Conservation (phyloP, 495 filamentous ascomycete species). For the Podospora bellae-mahoneyi region DNA sequence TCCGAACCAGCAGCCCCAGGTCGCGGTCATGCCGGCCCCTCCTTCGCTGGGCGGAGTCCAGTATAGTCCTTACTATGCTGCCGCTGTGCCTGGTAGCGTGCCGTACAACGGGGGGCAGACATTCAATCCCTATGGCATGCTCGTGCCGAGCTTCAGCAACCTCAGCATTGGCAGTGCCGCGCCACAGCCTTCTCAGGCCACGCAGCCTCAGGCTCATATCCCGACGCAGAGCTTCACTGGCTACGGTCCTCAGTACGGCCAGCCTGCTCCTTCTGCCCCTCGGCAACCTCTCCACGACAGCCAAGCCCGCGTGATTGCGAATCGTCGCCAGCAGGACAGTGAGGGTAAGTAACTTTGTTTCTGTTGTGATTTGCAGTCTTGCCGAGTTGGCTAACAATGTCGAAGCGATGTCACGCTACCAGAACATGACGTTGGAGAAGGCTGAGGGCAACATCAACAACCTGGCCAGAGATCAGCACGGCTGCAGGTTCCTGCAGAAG, state of each 20-base stretch:
- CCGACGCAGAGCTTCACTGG: slow-evolving; percentile 45
- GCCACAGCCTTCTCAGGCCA: slow-evolving; percentile 19
- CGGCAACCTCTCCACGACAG: slow-evolving; percentile 53
- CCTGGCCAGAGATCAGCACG: slow-evolving; percentile 95
- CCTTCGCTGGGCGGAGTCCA: background rate
- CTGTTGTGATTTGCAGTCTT: background rate
- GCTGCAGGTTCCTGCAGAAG: slow-evolving; percentile 92
- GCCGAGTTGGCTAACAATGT: background rate
- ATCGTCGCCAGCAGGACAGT: slow-evolving; percentile 61
- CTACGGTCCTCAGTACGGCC: slow-evolving; percentile 44
- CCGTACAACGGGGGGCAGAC: slow-evolving; percentile 11
- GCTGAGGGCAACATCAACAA: slow-evolving; percentile 76
- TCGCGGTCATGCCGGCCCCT: slow-evolving; percentile 22
- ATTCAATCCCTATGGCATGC: slow-evolving; percentile 46
- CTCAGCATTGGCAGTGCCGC: slow-evolving; percentile 49
- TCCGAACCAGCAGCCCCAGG: slow-evolving; percentile 31
- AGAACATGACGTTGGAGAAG: slow-evolving; percentile 72
- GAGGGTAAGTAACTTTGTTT: slow-evolving; percentile 48
- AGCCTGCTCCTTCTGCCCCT: slow-evolving; percentile 18
- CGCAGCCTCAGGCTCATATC: slow-evolving; percentile 51
- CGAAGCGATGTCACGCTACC: slow-evolving; percentile 64
- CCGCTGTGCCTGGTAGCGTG: background rate
- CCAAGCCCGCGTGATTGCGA: slow-evolving; percentile 67
- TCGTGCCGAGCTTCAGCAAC: slow-evolving; percentile 53
- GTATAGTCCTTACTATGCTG: background rate